Conservation (phyloP, 2,329 filamentous ascomycete genomes). For the Trichophaea hybrida region DNA sequence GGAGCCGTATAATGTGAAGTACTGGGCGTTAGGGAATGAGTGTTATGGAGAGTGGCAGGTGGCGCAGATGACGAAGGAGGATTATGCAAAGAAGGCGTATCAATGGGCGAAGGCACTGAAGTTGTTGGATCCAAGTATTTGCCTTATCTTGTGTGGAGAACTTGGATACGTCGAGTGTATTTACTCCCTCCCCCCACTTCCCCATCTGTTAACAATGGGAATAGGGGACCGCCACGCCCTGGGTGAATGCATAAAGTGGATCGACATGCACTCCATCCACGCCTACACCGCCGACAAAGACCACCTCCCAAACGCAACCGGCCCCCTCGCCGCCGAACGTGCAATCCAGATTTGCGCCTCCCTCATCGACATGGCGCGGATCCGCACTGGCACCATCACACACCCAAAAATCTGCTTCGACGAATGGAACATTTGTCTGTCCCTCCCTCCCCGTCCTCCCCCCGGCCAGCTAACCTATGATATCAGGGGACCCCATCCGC, state of each 20-base stretch:
- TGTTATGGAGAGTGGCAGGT: constrained; percentile 41
- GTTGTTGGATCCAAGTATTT: constrained; percentile 53
- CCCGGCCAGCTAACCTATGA: not conserved
- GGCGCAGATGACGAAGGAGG: constrained; percentile 52
- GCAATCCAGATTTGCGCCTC: constrained; percentile 55
- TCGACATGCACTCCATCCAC: constrained; percentile 72
- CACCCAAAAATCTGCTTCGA: constrained; percentile 64
- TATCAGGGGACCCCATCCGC: constrained; percentile 48
- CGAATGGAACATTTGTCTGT: constrained; percentile 66
- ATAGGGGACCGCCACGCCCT: constrained; percentile 56
- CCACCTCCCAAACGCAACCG: constrained; percentile 43
- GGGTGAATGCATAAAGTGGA: constrained; percentile 50
- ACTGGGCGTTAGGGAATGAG: constrained; percentile 74
- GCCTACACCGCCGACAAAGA: constrained; percentile 48
- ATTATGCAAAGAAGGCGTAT: constrained; percentile 52
- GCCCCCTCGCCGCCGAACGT: constrained; percentile 55
- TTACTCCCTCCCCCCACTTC: no score
- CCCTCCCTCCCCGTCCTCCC: not conserved
- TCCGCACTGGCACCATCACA: constrained; percentile 52
- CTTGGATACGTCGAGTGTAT: constrained; percentile 49
- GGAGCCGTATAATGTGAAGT: constrained; percentile 65
- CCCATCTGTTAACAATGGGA: no score
- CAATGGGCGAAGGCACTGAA: constrained; percentile 60
- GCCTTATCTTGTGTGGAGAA: constrained; percentile 61
- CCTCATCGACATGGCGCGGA: constrained; percentile 58